phyloP scores from a whole-genome alignment of 495 filamentous ascomycete genomes.

The Letharia lupina region DNA sequence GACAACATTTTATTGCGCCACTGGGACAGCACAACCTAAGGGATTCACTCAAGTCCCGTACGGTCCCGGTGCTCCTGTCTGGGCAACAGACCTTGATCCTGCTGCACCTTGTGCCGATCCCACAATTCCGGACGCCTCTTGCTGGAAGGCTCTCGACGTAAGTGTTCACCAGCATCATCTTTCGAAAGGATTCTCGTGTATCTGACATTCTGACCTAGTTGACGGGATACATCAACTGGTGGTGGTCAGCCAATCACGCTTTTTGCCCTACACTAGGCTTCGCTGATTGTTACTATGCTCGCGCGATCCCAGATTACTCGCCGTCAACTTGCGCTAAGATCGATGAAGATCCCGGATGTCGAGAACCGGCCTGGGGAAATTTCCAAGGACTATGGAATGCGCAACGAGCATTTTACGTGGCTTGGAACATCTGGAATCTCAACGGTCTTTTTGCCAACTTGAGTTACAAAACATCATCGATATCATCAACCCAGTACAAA shows the following conservation, averaged over 20 bases:
- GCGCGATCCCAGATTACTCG: background rate
- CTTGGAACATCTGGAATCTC: background rate
- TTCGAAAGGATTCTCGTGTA: background rate
- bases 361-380: background rate
- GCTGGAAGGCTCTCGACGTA: background rate
- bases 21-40: background rate
- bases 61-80: background rate
- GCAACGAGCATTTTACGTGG: background rate
- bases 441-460: background rate
- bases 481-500: background rate
- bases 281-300: constrained; percentile 1
- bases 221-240: background rate
- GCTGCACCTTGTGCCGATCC: constrained; percentile 3
- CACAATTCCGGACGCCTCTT: constrained; percentile 3
- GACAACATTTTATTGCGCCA: background rate
- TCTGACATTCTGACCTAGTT: background rate
- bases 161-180: background rate
- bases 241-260: background rate
- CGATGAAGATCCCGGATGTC: background rate
- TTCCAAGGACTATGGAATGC: constrained; percentile 2
- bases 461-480: background rate
- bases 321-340: constrained; percentile 1
- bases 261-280: background rate
- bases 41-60: background rate
- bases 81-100: background rate